Evolutionary conservation across 768 basidiomycete genomes (phyloP), one percentile per base, ranked within the genome.

Genomic region (Ramaria sp.): DNA sequence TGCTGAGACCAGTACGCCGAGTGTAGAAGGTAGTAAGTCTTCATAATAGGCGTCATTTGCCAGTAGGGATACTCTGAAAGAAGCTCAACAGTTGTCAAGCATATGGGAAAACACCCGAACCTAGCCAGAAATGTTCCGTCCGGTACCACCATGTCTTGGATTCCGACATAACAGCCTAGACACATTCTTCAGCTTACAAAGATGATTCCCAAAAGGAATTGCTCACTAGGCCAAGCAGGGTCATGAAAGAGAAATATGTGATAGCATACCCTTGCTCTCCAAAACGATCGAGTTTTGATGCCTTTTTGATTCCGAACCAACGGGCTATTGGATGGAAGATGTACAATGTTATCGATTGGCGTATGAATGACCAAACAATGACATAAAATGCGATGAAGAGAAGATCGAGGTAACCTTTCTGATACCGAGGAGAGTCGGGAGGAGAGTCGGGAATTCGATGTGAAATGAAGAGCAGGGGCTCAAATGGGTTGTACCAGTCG

Each of bases 1-100:
- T 99, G 93, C 66, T 98, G 94, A 48, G 83, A 79, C 96, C 96
- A 98, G 69, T 96, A 97, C 1, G 93, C 77, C 59, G 81, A 79
- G 67, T 99, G 95, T 73, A 93, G 80, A 56, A 99, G 83, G 68
- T 98, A 98, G 73, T 96, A 98, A 46, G 78, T 70, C 72, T 99
- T 99, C 63, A 98, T 72, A 60, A 83, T 78, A 0, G 83, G 82
- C 24, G 78, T 79, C 87, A 99, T 89, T 47, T 86, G 78, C 85
- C 88, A 90, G 65, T 89, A 82, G 17, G 94, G 94, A 65, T 95
- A 96, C 57, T 81, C 90, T 91, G 39, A 2, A 17, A 22, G 12
- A 6, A 17, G 9, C 0, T 38, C 15, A 31, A 13, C 20, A 31
- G 20, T 19, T 1, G n/a, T 46, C 20, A 20, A 13, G 31, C 33